Conservation (phyloP, 139 green algal species). For the Chlamydomonas eustigma region DNA sequence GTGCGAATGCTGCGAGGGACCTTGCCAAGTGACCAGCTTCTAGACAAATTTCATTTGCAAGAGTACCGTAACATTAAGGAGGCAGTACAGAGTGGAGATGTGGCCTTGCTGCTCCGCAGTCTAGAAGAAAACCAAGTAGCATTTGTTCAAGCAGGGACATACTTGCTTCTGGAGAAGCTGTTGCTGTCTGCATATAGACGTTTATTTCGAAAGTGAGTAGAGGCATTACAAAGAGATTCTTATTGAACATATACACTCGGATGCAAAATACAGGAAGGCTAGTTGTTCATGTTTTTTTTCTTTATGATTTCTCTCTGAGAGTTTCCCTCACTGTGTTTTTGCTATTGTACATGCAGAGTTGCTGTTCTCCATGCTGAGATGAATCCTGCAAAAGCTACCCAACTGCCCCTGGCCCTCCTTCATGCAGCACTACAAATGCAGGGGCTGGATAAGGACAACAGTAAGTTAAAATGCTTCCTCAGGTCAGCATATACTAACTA, state of each 20-base stretch:
- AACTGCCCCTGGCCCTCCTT: constrained; percentile 33
- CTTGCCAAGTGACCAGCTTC: constrained; percentile 30
- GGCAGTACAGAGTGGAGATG: constrained; percentile 26
- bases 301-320: too few relatives aligned
- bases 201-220: constrained; percentile 32
- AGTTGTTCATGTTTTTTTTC: too few relatives aligned
- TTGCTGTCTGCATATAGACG: constrained; percentile 29
- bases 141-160: constrained; percentile 28
- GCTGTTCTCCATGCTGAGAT: constrained; percentile 18
- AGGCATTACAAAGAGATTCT: too few relatives aligned
- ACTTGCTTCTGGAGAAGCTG: constrained; percentile 47
- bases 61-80: constrained; percentile 32
- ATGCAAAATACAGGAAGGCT: too few relatives aligned
- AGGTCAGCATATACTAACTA: too few relatives aligned
- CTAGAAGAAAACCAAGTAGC: constrained; percentile 19
- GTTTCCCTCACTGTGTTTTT: too few relatives aligned
- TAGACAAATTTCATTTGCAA: constrained; percentile 20
- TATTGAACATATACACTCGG: too few relatives aligned
- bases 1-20: constrained; percentile 40
- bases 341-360: constrained; percentile 9
- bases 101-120: constrained; percentile 26
- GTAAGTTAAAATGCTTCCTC: too few relatives aligned
- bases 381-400: constrained; percentile 33
- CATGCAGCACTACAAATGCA: constrained; percentile 27
- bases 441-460: constrained; percentile 70